A percentile compares a stretch with the other conserved stretches of the same genome.
phyloP scores from a whole-genome alignment of 2,329 filamentous ascomycete genomes.

The Uncinocarpus reesii region DNA sequence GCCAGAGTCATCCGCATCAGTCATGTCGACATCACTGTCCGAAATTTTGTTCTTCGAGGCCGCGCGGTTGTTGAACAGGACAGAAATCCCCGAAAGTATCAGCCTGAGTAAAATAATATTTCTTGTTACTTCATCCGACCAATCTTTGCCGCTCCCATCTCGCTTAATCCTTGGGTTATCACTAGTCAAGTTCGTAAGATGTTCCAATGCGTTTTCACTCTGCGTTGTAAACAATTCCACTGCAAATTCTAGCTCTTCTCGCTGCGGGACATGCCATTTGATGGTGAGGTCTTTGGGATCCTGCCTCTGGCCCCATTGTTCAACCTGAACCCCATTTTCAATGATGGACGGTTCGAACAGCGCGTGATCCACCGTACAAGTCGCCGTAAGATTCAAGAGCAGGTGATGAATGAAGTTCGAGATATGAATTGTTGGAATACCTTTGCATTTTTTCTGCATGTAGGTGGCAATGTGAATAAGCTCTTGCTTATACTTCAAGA shows the following conservation, averaged over 20 bases:
- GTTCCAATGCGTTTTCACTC: constrained; percentile 61
- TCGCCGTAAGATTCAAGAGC: constrained; percentile 84
- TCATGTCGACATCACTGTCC: constrained; percentile 38
- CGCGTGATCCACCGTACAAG: constrained; percentile 81
- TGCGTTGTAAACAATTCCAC: constrained; percentile 81
- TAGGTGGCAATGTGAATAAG: constrained; percentile 84
- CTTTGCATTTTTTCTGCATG: constrained; percentile 93
- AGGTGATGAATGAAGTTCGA: constrained; percentile 98
- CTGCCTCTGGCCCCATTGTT: constrained; percentile 76
- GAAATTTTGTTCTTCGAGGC: constrained; percentile 45
- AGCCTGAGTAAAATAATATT: constrained; percentile 79
- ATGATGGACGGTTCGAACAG: constrained; percentile 74
- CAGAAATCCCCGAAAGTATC: constrained; percentile 81
- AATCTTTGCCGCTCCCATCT: constrained; percentile 93
- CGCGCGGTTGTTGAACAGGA: constrained; percentile 72
- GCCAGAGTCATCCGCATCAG: constrained; percentile 32
- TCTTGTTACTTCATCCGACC: constrained; percentile 91
- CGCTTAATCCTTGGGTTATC: constrained; percentile 72
- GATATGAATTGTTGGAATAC: constrained; percentile 86
- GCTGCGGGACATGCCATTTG: constrained; percentile 77
- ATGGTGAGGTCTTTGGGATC: constrained; percentile 67
- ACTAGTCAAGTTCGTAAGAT: constrained; percentile 69
- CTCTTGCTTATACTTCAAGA: constrained; percentile 78
- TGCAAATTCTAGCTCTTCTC: constrained; percentile 76
- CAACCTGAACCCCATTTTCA: constrained; percentile 58